A percentile compares a stretch with the other conserved stretches of the same genome.
These are phyloP conservation scores for Russula sp. DNA, from an alignment of 768 basidiomycete species.

Conservation along the genomic window DNA sequence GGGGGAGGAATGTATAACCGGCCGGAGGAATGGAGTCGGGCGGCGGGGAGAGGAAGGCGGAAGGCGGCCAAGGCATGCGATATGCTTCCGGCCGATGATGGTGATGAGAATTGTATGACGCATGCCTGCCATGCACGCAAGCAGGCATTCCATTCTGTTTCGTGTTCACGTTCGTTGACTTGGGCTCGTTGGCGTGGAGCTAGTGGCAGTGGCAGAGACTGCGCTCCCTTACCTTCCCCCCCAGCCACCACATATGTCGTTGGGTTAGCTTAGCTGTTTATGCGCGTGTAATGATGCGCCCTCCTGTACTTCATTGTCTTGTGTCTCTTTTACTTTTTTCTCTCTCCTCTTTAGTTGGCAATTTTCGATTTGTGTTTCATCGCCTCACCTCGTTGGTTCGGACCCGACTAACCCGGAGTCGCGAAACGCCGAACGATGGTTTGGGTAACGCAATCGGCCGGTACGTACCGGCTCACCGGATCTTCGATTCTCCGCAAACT, in stretches of 20 bases:
- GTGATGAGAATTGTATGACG: slow-evolving; percentile 2
- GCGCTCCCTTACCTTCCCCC: not conserved
- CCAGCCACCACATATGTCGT: not conserved
- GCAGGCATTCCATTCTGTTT: slow-evolving; percentile 2
- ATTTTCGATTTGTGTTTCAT: not conserved
- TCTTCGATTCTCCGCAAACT: too few species aligned
- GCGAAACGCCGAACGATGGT: not conserved
- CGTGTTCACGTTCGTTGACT: not conserved
- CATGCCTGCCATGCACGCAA: not conserved
- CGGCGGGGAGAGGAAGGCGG: not conserved
- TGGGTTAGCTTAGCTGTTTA: slow-evolving; percentile 10
- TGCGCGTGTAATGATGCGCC: not conserved
- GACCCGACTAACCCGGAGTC: slow-evolving; percentile 5
- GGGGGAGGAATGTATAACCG: not conserved
- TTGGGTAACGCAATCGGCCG: not conserved
- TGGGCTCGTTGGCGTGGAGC: not conserved
- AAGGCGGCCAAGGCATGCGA: slow-evolving; percentile 2
- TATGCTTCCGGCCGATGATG: slow-evolving; percentile 16
- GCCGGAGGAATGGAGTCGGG: not conserved
- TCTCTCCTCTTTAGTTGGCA: not conserved
- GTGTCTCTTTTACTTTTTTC: not conserved
- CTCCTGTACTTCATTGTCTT: not conserved
- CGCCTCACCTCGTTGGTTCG: not conserved
- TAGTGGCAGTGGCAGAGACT: not conserved
- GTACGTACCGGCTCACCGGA: too few species aligned